Evolutionary conservation across 2,329 filamentous ascomycete species (phyloP).

Genomic region (Alternaria infectoria): DNA sequence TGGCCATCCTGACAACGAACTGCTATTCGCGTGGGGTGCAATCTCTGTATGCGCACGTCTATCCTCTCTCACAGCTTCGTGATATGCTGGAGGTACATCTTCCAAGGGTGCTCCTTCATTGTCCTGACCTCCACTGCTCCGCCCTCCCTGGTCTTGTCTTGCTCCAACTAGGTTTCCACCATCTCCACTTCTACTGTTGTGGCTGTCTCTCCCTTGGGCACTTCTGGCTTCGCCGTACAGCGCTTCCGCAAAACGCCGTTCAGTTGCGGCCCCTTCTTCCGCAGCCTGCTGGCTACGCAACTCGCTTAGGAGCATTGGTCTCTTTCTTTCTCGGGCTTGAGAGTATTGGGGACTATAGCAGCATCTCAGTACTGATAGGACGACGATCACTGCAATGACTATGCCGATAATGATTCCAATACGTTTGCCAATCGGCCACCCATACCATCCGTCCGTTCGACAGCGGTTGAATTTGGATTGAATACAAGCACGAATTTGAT

Average conservation of each 20-base stretch:
- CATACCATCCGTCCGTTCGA: background rate
- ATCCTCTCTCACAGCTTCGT: background rate
- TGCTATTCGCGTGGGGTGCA: background rate
- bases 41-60: background rate
- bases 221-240: background rate
- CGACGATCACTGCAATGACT: background rate
- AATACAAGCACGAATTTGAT: background rate
- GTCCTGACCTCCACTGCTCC: background rate
- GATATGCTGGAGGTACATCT: conserved; percentile 4
- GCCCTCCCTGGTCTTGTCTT: background rate
- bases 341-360: background rate
- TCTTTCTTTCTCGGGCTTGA: background rate
- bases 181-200: background rate
- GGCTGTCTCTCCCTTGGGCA: background rate
- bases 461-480: background rate
- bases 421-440: background rate
- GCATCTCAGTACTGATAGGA: background rate
- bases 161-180: background rate
- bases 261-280: background rate
- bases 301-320: background rate
- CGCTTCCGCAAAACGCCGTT: background rate
- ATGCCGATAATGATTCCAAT: background rate
- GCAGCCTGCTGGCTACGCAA: background rate
- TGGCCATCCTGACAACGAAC: background rate
- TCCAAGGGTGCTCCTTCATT: background rate